phyloP scores from a whole-genome alignment of 2,329 filamentous ascomycete species.

The Trichophyton verrucosum region DNA sequence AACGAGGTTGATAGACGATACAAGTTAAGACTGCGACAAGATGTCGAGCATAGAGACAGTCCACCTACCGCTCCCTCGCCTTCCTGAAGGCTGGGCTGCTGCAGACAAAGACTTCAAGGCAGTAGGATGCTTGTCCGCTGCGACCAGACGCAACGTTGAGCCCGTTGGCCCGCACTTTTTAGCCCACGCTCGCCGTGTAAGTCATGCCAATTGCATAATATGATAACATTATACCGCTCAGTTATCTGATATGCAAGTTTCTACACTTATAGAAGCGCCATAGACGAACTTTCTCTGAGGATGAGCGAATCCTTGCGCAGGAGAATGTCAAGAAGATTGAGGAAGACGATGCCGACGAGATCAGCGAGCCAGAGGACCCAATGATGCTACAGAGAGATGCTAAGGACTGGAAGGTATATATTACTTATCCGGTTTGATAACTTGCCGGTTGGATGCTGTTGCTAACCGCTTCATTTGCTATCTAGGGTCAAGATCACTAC shows the following conservation, averaged over 20 bases:
- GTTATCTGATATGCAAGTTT: background rate
- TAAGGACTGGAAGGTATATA: constrained; percentile 94
- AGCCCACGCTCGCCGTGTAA: constrained; percentile 82
- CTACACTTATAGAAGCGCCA: constrained; percentile 51
- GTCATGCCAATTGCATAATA: constrained; percentile 15
- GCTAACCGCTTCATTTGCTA: background rate
- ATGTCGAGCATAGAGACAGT: constrained; percentile 40
- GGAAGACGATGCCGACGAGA: constrained; percentile 76
- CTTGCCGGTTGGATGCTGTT: background rate
- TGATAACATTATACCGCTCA: background rate
- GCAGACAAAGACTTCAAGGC: constrained; percentile 85
- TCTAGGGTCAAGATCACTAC: constrained; percentile 87
- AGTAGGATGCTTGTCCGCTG: constrained; percentile 60
- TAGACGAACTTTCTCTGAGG: constrained; percentile 96
- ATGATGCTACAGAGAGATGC: constrained; percentile 85
- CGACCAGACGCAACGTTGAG: constrained; percentile 79
- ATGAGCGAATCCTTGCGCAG: constrained; percentile 93
- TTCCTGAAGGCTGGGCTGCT: constrained; percentile 64
- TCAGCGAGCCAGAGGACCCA: constrained; percentile 86
- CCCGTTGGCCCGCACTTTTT: constrained; percentile 96
- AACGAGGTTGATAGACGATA: background rate
- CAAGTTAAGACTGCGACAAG: background rate
- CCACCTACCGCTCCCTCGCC: constrained; percentile 48
- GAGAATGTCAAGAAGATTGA: constrained; percentile 92
- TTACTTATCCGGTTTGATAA: constrained; percentile 18